A percentile compares a stretch with the other conserved stretches of the same genome.
Evolutionary conservation across 306 rosid genomes (phyloP).

Genomic region (Vigna reflexopilosa): DNA sequence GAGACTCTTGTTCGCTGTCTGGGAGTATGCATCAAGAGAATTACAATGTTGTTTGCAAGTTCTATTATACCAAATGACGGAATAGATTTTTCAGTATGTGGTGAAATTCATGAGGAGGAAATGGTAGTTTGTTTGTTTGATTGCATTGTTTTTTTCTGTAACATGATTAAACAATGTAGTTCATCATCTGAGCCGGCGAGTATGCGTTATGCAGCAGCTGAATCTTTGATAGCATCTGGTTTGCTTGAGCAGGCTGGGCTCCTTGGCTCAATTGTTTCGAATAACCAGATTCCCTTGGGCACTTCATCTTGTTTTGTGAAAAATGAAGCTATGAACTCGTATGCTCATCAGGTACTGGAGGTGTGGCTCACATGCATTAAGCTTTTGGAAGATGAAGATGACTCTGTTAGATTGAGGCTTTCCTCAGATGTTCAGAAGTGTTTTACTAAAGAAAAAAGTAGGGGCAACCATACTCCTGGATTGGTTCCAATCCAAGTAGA

Average conservation of each 20-base stretch:
- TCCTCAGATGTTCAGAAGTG: conserved; percentile 76
- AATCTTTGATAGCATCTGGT: conserved; percentile 84
- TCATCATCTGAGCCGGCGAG: conserved; percentile 73
- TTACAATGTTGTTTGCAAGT: conserved; percentile 57
- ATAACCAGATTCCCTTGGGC: conserved; percentile 48
- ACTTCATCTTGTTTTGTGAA: conserved; percentile 48
- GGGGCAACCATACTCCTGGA: conserved; percentile 48
- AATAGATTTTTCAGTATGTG: conserved; percentile 34
- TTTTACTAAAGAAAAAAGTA: conserved; percentile 55
- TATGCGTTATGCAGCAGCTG: conserved; percentile 85
- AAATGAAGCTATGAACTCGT: conserved; percentile 62
- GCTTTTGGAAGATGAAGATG: conserved; percentile 96
- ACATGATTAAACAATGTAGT: conserved; percentile 64
- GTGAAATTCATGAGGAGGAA: conserved; percentile 47
- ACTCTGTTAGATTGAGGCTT: conserved; percentile 68
- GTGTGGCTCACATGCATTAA: conserved; percentile 86
- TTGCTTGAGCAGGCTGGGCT: conserved; percentile 78
- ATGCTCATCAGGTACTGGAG: conserved; percentile 72
- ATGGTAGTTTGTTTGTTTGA: conserved; percentile 48
- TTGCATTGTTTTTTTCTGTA: conserved; percentile 65
- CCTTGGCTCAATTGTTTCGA: conserved; percentile 56
- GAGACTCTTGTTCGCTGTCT: conserved; percentile 78
- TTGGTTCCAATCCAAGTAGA: conserved; percentile 86
- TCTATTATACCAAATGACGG: conserved; percentile 53
- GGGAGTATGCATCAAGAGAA: conserved; percentile 74